Conservation (phyloP, 2,329 filamentous ascomycete species). For the Diaporthe eres region DNA sequence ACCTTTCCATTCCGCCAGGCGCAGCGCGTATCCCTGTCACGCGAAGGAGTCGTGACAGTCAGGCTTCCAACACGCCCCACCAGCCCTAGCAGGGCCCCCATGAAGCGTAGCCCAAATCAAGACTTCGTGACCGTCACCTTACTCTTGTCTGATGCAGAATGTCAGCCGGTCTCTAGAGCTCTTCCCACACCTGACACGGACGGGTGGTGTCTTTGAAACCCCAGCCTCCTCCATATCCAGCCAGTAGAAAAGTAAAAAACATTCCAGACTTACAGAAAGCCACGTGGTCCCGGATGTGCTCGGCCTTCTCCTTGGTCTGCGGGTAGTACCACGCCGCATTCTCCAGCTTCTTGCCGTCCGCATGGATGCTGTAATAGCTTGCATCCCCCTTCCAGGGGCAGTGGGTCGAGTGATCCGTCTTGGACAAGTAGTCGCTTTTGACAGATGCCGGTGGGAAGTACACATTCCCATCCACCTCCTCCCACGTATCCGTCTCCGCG, state of each 20-base stretch:
- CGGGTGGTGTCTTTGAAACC: background rate
- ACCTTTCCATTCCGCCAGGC: slow-evolving; percentile 23
- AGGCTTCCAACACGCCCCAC: background rate
- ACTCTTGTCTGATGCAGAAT: slow-evolving; percentile 49
- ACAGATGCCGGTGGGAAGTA: slow-evolving; percentile 66
- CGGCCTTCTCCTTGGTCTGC: slow-evolving; percentile 61
- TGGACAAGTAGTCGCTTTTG: slow-evolving; percentile 59
- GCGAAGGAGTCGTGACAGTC: slow-evolving; percentile 26
- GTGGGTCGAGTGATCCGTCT: slow-evolving; percentile 61
- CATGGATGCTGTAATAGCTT: slow-evolving; percentile 68
- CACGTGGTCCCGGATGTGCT: slow-evolving; percentile 67
- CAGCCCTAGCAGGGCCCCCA: slow-evolving; percentile 22
- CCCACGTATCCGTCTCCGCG: slow-evolving; percentile 65
- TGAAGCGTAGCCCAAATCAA: slow-evolving; percentile 23
- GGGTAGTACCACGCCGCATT: slow-evolving; percentile 74
- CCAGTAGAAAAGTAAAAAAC: background rate
- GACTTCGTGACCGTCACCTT: slow-evolving; percentile 49
- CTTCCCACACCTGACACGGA: background rate
- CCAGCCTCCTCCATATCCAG: slow-evolving; percentile 4
- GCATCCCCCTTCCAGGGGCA: slow-evolving; percentile 72
- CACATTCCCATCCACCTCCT: slow-evolving; percentile 71
- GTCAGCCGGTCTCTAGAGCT: slow-evolving; percentile 33
- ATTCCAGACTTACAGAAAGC: slow-evolving; percentile 66
- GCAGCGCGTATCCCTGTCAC: slow-evolving; percentile 30
- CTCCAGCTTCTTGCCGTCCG: slow-evolving; percentile 61